Conservation (phyloP, 2,329 filamentous ascomycete genomes). For the Penicillium sp. region DNA sequence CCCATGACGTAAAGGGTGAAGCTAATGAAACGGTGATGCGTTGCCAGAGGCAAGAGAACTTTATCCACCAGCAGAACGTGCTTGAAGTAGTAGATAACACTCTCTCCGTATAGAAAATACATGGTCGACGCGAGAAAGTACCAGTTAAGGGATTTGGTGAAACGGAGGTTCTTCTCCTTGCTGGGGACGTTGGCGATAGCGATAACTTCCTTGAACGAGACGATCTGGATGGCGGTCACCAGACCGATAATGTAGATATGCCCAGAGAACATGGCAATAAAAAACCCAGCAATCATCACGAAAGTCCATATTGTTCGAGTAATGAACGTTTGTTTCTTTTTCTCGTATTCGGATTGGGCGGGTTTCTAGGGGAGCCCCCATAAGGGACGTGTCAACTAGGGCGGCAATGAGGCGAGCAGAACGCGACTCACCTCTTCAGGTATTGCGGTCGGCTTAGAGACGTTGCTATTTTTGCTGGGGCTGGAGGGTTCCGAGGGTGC, state of each 20-base stretch:
- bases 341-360: slow-evolving; percentile 74
- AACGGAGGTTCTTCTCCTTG: slow-evolving; percentile 81
- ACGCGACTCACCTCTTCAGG: slow-evolving; percentile 34
- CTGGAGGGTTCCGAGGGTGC: slow-evolving; percentile 50
- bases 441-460: slow-evolving; percentile 33
- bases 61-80: slow-evolving; percentile 94
- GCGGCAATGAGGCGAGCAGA: background rate
- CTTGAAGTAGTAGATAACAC: slow-evolving; percentile 99
- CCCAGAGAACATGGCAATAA: slow-evolving; percentile 85
- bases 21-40: slow-evolving; percentile 97
- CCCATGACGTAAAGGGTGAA: slow-evolving; percentile 97
- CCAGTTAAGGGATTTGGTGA: slow-evolving; percentile 97
- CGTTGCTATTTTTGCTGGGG: slow-evolving; percentile 47
- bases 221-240: slow-evolving; percentile 88
- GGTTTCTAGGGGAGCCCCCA: slow-evolving; percentile 27
- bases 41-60: slow-evolving; percentile 86
- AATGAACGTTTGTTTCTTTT: slow-evolving; percentile 98
- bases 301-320: slow-evolving; percentile 97
- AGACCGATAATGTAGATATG: slow-evolving; percentile 96
- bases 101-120: slow-evolving; percentile 99
- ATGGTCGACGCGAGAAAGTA: slow-evolving; percentile 98
- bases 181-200: slow-evolving; percentile 94
- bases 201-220: slow-evolving; percentile 99
- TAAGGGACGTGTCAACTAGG: background rate
- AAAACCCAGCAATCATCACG: slow-evolving; percentile 94